These are phyloP conservation scores for Geosmithia morbida DNA, from an alignment of 2,329 filamentous ascomycete species.

Conservation along the genomic window DNA sequence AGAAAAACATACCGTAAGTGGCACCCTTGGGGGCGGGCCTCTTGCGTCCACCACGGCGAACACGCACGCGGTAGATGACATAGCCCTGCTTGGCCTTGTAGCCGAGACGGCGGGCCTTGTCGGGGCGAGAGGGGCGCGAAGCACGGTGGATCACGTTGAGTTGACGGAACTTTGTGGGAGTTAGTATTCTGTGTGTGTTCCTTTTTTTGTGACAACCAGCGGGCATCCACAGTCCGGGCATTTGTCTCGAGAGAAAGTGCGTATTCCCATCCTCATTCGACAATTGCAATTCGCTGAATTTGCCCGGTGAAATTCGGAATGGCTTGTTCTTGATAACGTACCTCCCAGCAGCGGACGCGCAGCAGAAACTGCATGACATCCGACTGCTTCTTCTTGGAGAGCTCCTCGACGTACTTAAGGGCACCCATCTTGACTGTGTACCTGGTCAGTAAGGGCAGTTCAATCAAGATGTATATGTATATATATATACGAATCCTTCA, in stretches of 20 bases:
- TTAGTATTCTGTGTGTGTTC: not conserved
- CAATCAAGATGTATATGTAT: too few species aligned
- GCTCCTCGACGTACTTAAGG: slow-evolving; percentile 99
- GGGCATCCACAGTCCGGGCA: too few species aligned
- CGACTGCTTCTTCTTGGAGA: slow-evolving; percentile 99
- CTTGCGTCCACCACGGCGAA: slow-evolving; percentile 98
- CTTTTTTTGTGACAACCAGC: not conserved
- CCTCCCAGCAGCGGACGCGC: slow-evolving; percentile 99
- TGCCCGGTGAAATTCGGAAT: too few species aligned
- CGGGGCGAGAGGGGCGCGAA: slow-evolving; percentile 92
- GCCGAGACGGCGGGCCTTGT: slow-evolving; percentile 98
- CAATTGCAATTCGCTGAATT: too few species aligned
- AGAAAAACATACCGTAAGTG: slow-evolving; percentile 68
- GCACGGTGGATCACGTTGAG: slow-evolving; percentile 99
- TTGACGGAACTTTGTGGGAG: slow-evolving; percentile 66
- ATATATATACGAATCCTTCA: too few species aligned
- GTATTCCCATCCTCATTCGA: not conserved
- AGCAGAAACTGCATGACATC: slow-evolving; percentile 99
- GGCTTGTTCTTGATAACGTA: slow-evolving; percentile 38
- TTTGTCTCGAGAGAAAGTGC: not conserved
- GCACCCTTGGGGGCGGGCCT: slow-evolving; percentile 91
- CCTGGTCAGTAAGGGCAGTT: too few species aligned
- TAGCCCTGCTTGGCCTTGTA: slow-evolving; percentile 99
- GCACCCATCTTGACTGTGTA: slow-evolving; percentile 76
- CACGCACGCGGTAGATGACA: slow-evolving; percentile 98